Conservation (phyloP, 2,329 filamentous ascomycete genomes). For the Davidsoniella eucalypti region DNA sequence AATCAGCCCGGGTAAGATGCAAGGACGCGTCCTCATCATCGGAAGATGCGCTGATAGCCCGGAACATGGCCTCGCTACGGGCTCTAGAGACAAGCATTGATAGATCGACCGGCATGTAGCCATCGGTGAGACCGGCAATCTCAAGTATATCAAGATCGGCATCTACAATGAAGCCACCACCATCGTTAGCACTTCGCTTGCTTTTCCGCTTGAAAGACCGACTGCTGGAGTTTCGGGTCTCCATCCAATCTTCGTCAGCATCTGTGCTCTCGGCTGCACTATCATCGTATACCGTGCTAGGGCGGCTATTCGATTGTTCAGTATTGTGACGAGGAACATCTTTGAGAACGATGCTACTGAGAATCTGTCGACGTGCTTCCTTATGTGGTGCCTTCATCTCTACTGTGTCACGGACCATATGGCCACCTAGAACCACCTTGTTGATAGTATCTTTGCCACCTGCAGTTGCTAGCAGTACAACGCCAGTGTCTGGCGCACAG, state of each 20-base stretch:
- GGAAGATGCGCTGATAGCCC: slow-evolving; percentile 45
- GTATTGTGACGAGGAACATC: slow-evolving; percentile 14
- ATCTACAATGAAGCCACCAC: slow-evolving; percentile 56
- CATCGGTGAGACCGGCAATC: slow-evolving; percentile 83
- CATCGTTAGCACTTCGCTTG: slow-evolving; percentile 15
- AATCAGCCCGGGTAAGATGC: slow-evolving; percentile 56
- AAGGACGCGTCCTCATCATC: slow-evolving; percentile 34
- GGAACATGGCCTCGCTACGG: slow-evolving; percentile 81
- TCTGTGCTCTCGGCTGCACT: slow-evolving; percentile 25
- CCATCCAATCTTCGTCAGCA: slow-evolving; percentile 54
- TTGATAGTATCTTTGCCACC: slow-evolving; percentile 88
- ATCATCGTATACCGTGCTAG: slow-evolving; percentile 34
- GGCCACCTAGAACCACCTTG: slow-evolving; percentile 75
- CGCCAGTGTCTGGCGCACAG: slow-evolving; percentile 60
- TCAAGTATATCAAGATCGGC: slow-evolving; percentile 76
- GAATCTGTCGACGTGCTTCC: slow-evolving; percentile 65
- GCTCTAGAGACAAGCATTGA: slow-evolving; percentile 73
- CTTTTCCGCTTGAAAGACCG: slow-evolving; percentile 23
- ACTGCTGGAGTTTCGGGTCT: slow-evolving; percentile 39
- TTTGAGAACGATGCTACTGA: slow-evolving; percentile 59
- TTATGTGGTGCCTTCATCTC: slow-evolving; percentile 84
- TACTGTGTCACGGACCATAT: slow-evolving; percentile 83
- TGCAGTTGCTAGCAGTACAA: slow-evolving; percentile 78
- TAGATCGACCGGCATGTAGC: slow-evolving; percentile 94
- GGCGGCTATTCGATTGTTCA: slow-evolving; percentile 31